Evolutionary conservation across 2,329 filamentous ascomycete genomes (phyloP), one percentile per base, ranked within the genome.

Genomic region (Curvularia eragrostidis): DNA sequence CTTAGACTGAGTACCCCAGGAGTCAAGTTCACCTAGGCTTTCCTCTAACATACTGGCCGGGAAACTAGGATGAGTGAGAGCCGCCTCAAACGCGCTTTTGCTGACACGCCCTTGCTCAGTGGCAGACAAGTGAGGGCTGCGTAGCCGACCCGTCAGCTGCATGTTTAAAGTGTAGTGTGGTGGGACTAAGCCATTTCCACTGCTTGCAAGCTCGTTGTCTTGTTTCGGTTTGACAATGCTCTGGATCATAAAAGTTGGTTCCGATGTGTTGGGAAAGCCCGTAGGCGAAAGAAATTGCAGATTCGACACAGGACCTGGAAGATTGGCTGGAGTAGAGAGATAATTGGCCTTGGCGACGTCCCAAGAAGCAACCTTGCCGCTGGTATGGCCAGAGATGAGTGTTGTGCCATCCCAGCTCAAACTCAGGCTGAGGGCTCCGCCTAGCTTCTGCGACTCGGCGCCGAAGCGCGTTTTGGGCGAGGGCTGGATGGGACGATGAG

Each of bases 221-320:
- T 89, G 84, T 61, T 87, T 88, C n/a, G 94, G 94, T 79, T 97
- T 97, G 59, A 94, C 83, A 23, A 97, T 83, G 1, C 83, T 84
- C 50, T 82, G 79, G 21, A 85, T 77, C 15, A 84, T 81, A 64
- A 85, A 82, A 1, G 83, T 70, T 68, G 67, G 62, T 56, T 70
- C 65, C 18, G 49, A 55, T 59, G 68, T 39, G 65, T 71, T 63
- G 26, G 78, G 74, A 67, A 82, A 82, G 58, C 79, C 79, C 75
- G 77, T 81, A 0, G 91, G 87, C 9, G 87, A 84, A 26, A 91
- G 80, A 76, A 95, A 90, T n/a, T 83, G 74, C 23, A 98, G 71
- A 66, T 96, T 97, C 10, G 91, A 95, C 32, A 97, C 87, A 18
- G 92, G 87, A 3, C 91, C 90, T 52, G 92, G 92, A 56, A 96